Conservation (phyloP, 805 yeast species). For the Metschnikowia picachoensis region DNA sequence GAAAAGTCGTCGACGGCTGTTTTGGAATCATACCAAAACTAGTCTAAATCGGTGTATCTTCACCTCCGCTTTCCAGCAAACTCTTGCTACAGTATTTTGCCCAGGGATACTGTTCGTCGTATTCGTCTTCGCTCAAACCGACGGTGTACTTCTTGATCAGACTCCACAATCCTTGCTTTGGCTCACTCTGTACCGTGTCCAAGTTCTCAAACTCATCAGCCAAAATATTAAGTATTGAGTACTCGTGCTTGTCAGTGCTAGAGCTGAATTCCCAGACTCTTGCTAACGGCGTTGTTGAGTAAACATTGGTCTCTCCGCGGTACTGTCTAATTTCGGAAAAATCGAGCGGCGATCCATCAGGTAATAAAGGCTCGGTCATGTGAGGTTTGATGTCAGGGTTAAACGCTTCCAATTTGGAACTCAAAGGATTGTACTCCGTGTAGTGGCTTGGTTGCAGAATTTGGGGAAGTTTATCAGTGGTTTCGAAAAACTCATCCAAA, state of each 20-base stretch:
- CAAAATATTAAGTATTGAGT: constrained; percentile 14
- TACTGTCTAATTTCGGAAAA: constrained; percentile 10
- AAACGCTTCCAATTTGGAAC: constrained; percentile 10
- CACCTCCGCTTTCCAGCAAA: constrained; percentile 4
- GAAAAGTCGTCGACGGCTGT: not conserved
- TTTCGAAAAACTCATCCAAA: constrained; percentile 15
- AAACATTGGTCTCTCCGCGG: constrained; percentile 9
- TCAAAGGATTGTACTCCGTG: constrained; percentile 5
- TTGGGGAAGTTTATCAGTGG: constrained; percentile 4
- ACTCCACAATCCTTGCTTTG: constrained; percentile 8
- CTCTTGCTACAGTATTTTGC: constrained; percentile 10
- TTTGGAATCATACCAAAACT: not conserved
- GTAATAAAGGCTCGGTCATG: constrained; percentile 17
- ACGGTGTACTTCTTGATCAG: constrained; percentile 7
- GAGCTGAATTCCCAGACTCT: constrained; percentile 12
- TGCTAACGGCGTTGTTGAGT: constrained; percentile 17
- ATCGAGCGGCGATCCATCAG: constrained; percentile 13
- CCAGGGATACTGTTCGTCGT: constrained; percentile 17
- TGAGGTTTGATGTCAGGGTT: constrained; percentile 14
- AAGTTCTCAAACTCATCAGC: constrained; percentile 16
- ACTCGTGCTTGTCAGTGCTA: constrained; percentile 11
- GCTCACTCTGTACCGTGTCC: not conserved
- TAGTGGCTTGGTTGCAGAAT: not conserved
- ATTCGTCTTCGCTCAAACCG: constrained; percentile 15
- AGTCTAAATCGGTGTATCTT: not conserved